Evolutionary conservation across 495 filamentous ascomycete genomes (phyloP), one percentile per base, ranked within the genome.

Genomic region (Hypoxylon cercidicola): DNA sequence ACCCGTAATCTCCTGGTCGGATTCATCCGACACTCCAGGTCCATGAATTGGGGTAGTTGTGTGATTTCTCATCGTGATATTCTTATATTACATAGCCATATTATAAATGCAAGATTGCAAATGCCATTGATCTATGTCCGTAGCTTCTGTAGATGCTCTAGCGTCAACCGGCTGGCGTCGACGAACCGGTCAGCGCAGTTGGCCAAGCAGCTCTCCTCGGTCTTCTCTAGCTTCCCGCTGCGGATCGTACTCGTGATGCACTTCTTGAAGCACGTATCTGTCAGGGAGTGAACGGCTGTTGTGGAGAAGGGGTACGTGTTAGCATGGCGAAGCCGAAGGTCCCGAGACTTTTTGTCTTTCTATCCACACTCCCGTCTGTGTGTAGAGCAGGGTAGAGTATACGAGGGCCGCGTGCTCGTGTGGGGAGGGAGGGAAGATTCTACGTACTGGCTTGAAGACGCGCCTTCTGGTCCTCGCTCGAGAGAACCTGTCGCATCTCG

Each of bases 131-230:
- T 15, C 18, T 41, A 11, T 43, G 44, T 34, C 23, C 75, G 71
- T 65, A 79, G 55, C 34, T 72, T 79, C 63, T 92, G 85, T 73
- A 99, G 74, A 70, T 97, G 90, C 80, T 87, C 87, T 77, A 98
- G 72, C 12, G 97, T 89, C 16, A 88, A 76, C 47, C 90, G 72
- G 78, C 93, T 93, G 51, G 91, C 84, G 78, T 99, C 95, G 82
- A 97, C 82, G 79, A 93, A 99, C 48, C 95, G 85, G 61, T 96
- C 90, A 44, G 97, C 91, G 71, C 95, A 99, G 80, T 97, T 97
- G 75, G 88, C 80, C 69, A 94, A 80, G 77, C 95, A 99, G 4
- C 78, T 69, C 78, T 92, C 88, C 82, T 99, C 95, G 55, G 58
- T 78, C 65, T 80, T 84, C 60, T 96, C 92, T 54, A 98, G 81